phyloP scores from a whole-genome alignment of 2,329 filamentous ascomycete genomes.

The Tolypocladium tropicale region DNA sequence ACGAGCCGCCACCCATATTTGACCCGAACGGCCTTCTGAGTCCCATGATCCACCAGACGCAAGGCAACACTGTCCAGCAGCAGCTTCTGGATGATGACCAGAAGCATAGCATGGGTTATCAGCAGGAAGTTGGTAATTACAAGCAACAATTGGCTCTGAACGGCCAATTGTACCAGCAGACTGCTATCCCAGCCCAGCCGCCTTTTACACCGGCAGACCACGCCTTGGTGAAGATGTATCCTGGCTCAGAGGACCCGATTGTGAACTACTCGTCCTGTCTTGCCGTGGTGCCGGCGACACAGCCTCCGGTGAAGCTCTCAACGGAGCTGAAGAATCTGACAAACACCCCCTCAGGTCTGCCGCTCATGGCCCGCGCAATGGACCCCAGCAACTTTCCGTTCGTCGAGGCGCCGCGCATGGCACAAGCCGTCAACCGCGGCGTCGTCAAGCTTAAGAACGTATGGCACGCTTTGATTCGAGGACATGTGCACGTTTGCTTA shows the following conservation, averaged over 20 bases:
- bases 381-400: constrained; percentile 35
- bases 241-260: not conserved
- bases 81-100: not conserved
- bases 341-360: constrained; percentile 19
- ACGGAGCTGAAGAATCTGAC: constrained; percentile 26
- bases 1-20: constrained; percentile 27
- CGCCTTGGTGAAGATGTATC: not conserved
- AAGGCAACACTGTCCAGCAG: not conserved
- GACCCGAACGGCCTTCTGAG: constrained; percentile 8
- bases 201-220: not conserved
- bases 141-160: not conserved
- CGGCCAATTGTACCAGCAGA: not conserved
- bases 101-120: not conserved
- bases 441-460: constrained; percentile 43
- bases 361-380: constrained; percentile 24
- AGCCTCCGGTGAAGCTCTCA: constrained; percentile 21
- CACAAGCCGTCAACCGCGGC: constrained; percentile 22
- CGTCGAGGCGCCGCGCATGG: constrained; percentile 24
- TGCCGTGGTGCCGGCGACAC: not conserved
- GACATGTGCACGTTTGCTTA: constrained; percentile 1
- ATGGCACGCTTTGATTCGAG: constrained; percentile 13
- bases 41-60: too few species aligned
- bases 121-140: not conserved
- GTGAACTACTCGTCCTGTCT: not conserved
- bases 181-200: not conserved